Evolutionary conservation across 441 rosid genomes (phyloP).

Genomic region (Capsella rubella): DNA sequence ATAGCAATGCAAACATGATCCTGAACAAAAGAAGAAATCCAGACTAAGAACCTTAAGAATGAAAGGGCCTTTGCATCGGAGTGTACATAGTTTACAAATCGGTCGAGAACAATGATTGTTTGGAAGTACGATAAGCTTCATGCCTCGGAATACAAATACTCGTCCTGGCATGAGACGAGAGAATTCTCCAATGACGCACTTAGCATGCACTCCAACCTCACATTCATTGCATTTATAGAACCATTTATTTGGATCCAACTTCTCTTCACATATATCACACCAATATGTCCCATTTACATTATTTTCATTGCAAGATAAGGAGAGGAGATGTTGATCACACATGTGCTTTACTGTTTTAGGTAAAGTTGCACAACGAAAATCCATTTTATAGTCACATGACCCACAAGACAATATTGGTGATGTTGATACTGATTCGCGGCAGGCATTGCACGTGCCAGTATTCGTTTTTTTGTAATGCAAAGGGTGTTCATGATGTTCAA

Average conservation of each 20-base stretch:
- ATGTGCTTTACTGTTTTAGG: not conserved
- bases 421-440: not conserved
- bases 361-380: constrained; percentile 12
- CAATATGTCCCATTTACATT: not conserved
- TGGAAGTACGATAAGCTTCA: not conserved
- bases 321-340: constrained; percentile 22
- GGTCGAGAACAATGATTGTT: constrained; percentile 19
- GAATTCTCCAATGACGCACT: not conserved
- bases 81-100: not conserved
- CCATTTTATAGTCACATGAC: not conserved
- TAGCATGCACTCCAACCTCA: not conserved
- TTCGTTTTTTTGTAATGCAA: not conserved
- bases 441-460: not conserved
- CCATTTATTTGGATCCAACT: constrained; percentile 7
- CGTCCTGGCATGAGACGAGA: constrained; percentile 25
- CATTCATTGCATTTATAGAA: constrained; percentile 13
- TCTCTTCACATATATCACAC: constrained; percentile 33
- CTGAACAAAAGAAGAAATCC: not conserved
- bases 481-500: constrained; percentile 5
- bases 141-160: not conserved
- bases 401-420: not conserved
- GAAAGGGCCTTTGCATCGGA: not conserved
- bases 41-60: not conserved
- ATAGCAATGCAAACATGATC: no score
- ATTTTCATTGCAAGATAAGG: not conserved